phyloP scores from a whole-genome alignment of 2,329 filamentous ascomycete species.

The Macrophomina pseudophaseolina region DNA sequence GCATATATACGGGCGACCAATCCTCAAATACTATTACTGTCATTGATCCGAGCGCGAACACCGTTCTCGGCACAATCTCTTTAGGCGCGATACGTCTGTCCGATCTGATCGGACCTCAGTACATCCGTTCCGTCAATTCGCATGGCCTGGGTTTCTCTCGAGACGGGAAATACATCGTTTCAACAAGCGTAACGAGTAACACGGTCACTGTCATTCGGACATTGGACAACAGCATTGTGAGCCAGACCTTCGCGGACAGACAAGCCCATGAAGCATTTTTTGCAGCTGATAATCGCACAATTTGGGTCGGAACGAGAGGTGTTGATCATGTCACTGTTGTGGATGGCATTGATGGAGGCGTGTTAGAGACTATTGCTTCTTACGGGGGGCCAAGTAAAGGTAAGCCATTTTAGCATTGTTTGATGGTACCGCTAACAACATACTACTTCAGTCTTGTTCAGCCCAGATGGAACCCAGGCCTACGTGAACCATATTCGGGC shows the following conservation, averaged over 20 bases:
- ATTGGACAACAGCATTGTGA: slow-evolving; percentile 24
- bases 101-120: slow-evolving; percentile 21
- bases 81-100: slow-evolving; percentile 15
- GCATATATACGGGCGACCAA: slow-evolving; percentile 27
- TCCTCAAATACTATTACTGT: slow-evolving; percentile 28
- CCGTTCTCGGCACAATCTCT: slow-evolving; percentile 26
- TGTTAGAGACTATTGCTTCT: slow-evolving; percentile 14
- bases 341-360: slow-evolving; percentile 18
- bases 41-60: neutral
- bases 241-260: slow-evolving; percentile 16
- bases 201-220: slow-evolving; percentile 25
- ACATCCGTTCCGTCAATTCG: slow-evolving; percentile 23
- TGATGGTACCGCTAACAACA: neutral
- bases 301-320: slow-evolving; percentile 25
- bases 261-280: slow-evolving; percentile 28
- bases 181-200: slow-evolving; percentile 25
- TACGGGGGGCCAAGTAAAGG: slow-evolving; percentile 27
- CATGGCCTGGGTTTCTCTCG: slow-evolving; percentile 25
- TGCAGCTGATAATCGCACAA: slow-evolving; percentile 21
- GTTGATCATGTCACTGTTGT: slow-evolving; percentile 23
- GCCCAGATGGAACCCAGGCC: slow-evolving; percentile 23
- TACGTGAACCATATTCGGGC: slow-evolving; percentile 29
- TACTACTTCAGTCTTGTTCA: slow-evolving; percentile 22
- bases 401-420: neutral
- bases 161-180: slow-evolving; percentile 28